A percentile compares a stretch with the other conserved stretches of the same genome.
Evolutionary conservation across 768 basidiomycete genomes (phyloP).

Genomic region (Obba rivulosa): DNA sequence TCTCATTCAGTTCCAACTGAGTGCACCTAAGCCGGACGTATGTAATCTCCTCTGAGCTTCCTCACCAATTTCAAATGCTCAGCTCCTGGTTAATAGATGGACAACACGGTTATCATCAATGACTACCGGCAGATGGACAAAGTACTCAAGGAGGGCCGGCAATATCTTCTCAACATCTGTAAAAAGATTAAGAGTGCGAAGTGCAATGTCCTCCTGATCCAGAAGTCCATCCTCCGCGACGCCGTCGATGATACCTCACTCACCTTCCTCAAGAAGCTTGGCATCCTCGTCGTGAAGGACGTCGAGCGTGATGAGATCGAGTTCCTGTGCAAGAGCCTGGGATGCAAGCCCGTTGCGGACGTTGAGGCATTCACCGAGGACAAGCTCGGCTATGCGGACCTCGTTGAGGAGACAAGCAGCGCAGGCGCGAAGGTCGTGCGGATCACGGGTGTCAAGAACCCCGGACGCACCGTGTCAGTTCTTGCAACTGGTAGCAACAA

Average conservation of each 20-base stretch:
- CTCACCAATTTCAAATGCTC: too few species aligned
- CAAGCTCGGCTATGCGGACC: conserved; percentile 93
- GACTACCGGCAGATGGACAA: conserved; percentile 99
- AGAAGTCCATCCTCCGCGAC: conserved; percentile 98
- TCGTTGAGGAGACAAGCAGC: conserved; percentile 84
- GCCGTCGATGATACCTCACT: conserved; percentile 98
- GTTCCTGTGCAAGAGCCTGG: conserved; percentile 91
- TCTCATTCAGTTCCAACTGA: conserved; percentile 96
- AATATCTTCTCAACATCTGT: conserved; percentile 95
- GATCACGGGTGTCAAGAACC: conserved; percentile 92
- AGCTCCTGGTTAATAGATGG: conserved; percentile 82
- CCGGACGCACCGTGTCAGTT: conserved; percentile 91
- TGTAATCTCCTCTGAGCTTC: conserved; percentile 26
- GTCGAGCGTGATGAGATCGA: conserved; percentile 98
- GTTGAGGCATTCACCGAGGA: conserved; percentile 98
- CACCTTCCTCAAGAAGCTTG: conserved; percentile 94
- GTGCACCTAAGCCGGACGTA: conserved; percentile 96
- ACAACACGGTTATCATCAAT: conserved; percentile 98
- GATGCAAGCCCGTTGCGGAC: conserved; percentile 94
- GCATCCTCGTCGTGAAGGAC: conserved; percentile 95
- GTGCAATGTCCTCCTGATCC: conserved; percentile 97
- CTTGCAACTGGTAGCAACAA: conserved; percentile 92
- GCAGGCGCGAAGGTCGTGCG: conserved; percentile 88
- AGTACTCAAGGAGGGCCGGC: conserved; percentile 97
- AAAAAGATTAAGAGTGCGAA: conserved; percentile 99